phyloP scores from a whole-genome alignment of 768 basidiomycete species.

The Exidia glandulosa region DNA sequence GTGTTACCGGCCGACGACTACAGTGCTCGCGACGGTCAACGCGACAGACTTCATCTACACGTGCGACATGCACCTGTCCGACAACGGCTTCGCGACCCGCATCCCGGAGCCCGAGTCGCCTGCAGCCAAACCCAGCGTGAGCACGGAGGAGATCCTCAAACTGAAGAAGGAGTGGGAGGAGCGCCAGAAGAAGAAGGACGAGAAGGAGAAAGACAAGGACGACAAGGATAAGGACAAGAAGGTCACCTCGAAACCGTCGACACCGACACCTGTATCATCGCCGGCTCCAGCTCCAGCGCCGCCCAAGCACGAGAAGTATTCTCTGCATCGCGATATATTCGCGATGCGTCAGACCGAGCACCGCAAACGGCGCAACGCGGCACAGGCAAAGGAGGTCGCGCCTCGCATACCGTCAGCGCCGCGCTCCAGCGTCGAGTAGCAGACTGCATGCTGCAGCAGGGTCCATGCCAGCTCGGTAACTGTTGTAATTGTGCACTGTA shows the following conservation, averaged over 20 bases:
- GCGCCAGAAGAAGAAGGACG: constrained; percentile 49
- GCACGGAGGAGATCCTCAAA: constrained; percentile 64
- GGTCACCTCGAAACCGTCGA: no score
- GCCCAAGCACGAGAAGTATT: constrained; percentile 54
- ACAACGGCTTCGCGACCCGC: constrained; percentile 60
- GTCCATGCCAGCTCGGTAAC: no score
- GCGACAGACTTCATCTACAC: constrained; percentile 80
- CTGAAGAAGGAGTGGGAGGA: constrained; percentile 76
- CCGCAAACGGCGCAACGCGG: constrained; percentile 51
- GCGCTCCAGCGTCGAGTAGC: not conserved
- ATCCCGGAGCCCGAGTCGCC: constrained; percentile 24
- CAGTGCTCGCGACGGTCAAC: constrained; percentile 75
- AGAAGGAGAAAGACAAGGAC: constrained; percentile 42
- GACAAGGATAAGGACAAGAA: constrained; percentile 26
- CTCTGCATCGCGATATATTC: constrained; percentile 77
- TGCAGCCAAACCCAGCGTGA: constrained; percentile 19
- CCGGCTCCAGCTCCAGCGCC: constrained; percentile 9
- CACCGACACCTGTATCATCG: constrained; percentile 23
- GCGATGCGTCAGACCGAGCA: constrained; percentile 70
- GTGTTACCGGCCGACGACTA: constrained; percentile 70
- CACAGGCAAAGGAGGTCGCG: constrained; percentile 58
- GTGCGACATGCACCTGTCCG: constrained; percentile 70
- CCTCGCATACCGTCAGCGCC: constrained; percentile 63
- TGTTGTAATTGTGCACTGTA: no score
- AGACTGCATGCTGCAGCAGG: no score